Base-by-base conservation (phyloP, 2,329 filamentous ascomycete species). In the Paradendryphiella salina region DNA sequence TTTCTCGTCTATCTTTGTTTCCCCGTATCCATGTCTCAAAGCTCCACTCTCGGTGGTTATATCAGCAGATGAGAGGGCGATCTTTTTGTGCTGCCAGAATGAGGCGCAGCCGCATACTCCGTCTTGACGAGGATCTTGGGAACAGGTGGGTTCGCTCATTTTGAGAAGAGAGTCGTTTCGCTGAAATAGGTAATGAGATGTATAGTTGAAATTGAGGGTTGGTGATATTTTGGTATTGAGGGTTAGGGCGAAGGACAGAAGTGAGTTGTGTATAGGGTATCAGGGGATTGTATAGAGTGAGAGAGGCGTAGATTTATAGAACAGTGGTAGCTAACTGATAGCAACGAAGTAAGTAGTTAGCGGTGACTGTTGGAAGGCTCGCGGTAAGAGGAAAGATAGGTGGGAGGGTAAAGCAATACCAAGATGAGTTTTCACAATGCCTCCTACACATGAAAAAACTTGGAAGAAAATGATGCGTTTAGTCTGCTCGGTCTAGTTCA, bases 21-120 rank as follows among this genome's bases (percentile, higher is more conserved):
- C 13, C 10, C 1, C n/a, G 17, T 13, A 31, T 14, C 15, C 21
- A 15, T 14, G 11, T 21, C 7, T 9, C 8, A 26, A 26, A 26
- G 14, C 20, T 44, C 20, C 21, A 2, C 5, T 14, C 4, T 29
- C 14, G 31, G n/a, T 11, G n/a, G 7, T 4, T 15, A 10, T 34
- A 17, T 31, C 44, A 31, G 20, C 5, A 9, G 31, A 7, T 1
- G 18, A 15, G 18, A 13, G 10, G 18, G 4, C 15, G 14, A 17
- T 13, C 26, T 20, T 46, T 5, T 6, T 28, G 2, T 34, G 37
- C 46, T 43, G 35, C 66, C 67, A 67, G 51, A 66, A 63, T 7
- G 52, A 34, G 5, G 54, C 56, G 32, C 66, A 69, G 23, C 65
- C 66, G 20, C 67, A 70, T 1, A 69, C 61, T 14, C 60, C 59